Percentiles rank a stretch among this genome's conserved stretches.
Evolutionary conservation across 768 basidiomycete genomes (phyloP).

Genomic region (Daedaleopsis nitida): DNA sequence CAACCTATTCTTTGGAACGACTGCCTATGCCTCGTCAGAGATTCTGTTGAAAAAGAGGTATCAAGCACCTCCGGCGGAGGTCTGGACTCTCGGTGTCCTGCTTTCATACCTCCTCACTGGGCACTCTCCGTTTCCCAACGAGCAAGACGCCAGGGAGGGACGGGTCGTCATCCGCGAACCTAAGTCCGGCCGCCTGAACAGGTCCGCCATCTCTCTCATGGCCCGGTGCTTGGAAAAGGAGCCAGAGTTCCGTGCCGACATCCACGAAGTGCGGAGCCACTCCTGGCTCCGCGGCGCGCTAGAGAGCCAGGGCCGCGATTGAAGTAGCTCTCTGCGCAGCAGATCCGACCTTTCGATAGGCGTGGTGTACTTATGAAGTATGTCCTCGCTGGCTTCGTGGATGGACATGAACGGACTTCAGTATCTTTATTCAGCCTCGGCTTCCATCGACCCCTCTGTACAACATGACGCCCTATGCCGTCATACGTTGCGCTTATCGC

Average conservation of each 20-base stretch:
- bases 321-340: neutral
- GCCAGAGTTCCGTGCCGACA: conserved; percentile 77
- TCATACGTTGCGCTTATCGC: neutral
- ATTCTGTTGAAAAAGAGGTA: conserved; percentile 87
- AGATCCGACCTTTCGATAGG: neutral
- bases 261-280: conserved; percentile 79
- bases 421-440: conserved; percentile 3
- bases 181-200: conserved; percentile 23
- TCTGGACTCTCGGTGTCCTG: conserved; percentile 95
- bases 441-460: neutral
- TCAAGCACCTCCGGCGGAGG: conserved; percentile 91
- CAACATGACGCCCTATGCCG: neutral
- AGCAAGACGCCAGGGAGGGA: conserved; percentile 75
- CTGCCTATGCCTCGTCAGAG: conserved; percentile 95
- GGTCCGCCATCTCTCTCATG: conserved; percentile 62
- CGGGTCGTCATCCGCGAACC: conserved; percentile 48
- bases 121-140: conserved; percentile 88
- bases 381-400: neutral
- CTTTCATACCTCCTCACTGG: conserved; percentile 95
- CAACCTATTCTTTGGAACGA: conserved; percentile 86
- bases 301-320: conserved; percentile 23
- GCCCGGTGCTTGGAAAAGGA: conserved; percentile 82
- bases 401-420: neutral
- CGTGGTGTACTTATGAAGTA: neutral
- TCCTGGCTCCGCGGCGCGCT: conserved; percentile 66